A percentile compares a stretch with the other conserved stretches of the same genome.
phyloP scores from a whole-genome alignment of 2,329 filamentous ascomycete genomes.

The Tolypocladium inflatum region DNA sequence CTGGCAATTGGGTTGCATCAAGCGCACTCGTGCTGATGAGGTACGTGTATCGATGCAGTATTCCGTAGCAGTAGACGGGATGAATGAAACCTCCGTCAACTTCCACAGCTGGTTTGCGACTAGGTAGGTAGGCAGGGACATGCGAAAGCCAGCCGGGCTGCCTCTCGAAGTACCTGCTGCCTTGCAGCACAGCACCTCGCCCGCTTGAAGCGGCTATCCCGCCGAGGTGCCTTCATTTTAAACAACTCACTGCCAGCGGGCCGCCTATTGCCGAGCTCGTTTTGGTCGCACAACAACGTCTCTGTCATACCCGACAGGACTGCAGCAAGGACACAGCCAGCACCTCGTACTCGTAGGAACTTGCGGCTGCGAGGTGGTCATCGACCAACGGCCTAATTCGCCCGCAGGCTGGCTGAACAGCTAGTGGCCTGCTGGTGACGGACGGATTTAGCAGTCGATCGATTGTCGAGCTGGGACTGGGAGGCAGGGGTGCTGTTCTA shows the following conservation, averaged over 20 bases:
- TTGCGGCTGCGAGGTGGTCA: neutral
- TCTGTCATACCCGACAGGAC: neutral
- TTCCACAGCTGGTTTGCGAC: neutral
- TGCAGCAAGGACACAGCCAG: neutral
- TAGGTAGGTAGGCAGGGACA: neutral
- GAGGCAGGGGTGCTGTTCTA: neutral
- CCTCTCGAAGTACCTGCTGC: neutral
- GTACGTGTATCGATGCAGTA: neutral
- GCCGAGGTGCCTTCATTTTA: neutral
- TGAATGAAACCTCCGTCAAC: neutral
- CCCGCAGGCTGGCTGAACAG: neutral
- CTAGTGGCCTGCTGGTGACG: neutral
- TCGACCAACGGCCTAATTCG: neutral
- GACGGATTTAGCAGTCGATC: neutral
- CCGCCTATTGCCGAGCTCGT: neutral
- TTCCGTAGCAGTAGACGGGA: neutral
- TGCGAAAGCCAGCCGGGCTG: neutral
- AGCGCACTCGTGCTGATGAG: neutral
- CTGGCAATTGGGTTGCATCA: neutral
- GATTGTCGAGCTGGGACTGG: neutral
- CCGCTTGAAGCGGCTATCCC: neutral
- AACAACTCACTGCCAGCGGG: neutral
- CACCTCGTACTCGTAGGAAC: neutral
- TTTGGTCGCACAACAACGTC: neutral
- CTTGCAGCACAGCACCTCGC: neutral